Percentiles rank a stretch among this genome's conserved stretches.
Conservation (phyloP, 1,139 yeast species). For the Kodamaea plutei region DNA sequence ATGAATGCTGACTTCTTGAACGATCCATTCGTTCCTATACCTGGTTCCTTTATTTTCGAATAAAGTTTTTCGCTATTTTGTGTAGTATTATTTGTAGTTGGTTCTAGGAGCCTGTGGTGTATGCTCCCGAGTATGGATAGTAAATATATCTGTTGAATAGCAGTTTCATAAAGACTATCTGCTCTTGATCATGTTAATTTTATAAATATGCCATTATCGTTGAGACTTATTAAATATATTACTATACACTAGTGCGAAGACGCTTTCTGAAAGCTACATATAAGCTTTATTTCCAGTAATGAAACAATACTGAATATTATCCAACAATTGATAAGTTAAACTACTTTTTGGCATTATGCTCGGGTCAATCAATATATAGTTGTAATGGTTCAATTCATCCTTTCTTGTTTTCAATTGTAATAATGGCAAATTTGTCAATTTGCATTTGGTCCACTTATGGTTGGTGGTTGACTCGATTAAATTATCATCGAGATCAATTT, state of each 20-base stretch:
- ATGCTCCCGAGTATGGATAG: too few species aligned
- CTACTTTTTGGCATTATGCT: constrained; percentile 10
- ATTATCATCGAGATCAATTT: constrained; percentile 13
- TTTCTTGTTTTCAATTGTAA: constrained; percentile 30
- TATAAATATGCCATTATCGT: too few species aligned
- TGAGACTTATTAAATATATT: too few species aligned
- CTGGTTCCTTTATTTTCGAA: constrained; percentile 15
- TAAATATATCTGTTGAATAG: too few species aligned
- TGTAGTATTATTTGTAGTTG: too few species aligned
- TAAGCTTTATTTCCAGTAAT: constrained; percentile 29
- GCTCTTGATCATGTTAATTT: too few species aligned
- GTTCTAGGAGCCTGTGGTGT: too few species aligned
- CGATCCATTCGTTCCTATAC: constrained; percentile 18
- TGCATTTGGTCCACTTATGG: constrained; percentile 40
- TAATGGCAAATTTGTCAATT: constrained; percentile 34
- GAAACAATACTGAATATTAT: constrained; percentile 27
- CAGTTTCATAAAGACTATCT: too few species aligned
- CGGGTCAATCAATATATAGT: constrained; percentile 22
- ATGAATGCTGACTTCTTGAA: constrained; percentile 16
- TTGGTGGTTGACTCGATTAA: constrained; percentile 25
- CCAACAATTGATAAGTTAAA: constrained; percentile 16
- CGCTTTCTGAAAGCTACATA: too few species aligned
- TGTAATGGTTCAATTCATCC: constrained; percentile 32
- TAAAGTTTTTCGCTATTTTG: constrained; percentile 2
- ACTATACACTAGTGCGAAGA: too few species aligned